Percentiles rank a stretch among this genome's conserved stretches.
Evolutionary conservation across 345 rosid genomes (phyloP).

Genomic region (Alliaria petiolata): DNA sequence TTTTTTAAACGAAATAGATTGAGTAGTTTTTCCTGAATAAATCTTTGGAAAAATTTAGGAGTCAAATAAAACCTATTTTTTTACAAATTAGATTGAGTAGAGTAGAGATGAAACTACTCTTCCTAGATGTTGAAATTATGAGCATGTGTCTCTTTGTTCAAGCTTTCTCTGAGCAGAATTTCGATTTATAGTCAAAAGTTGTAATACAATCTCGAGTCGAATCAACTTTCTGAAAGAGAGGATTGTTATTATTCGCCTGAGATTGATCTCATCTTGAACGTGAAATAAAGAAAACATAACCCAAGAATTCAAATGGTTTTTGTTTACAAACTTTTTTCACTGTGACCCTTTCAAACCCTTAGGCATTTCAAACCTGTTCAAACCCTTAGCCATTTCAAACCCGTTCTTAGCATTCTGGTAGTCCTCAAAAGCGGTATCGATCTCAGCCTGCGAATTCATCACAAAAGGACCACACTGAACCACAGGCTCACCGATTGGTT

Average conservation of each 20-base stretch:
- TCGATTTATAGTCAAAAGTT: background rate
- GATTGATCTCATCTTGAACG: slow-evolving; percentile 2
- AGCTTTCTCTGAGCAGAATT: background rate
- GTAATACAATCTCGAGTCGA: background rate
- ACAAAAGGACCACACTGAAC: slow-evolving; percentile 90
- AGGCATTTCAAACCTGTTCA: slow-evolving; percentile 84
- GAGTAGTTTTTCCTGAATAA: too few relatives aligned
- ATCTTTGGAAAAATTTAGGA: too few relatives aligned
- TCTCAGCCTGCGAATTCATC: slow-evolving; percentile 84
- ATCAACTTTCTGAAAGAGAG: background rate
- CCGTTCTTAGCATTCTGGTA: slow-evolving; percentile 68
- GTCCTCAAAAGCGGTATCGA: slow-evolving; percentile 71
- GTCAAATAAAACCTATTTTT: too few relatives aligned
- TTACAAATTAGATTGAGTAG: too few relatives aligned
- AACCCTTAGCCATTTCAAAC: slow-evolving; percentile 63
- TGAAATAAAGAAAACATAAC: background rate
- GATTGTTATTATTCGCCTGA: background rate
- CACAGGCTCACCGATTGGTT: slow-evolving; percentile 74
- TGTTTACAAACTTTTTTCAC: background rate
- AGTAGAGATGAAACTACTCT: too few relatives aligned
- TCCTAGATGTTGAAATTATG: too few relatives aligned
- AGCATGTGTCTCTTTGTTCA: background rate
- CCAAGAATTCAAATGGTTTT: background rate
- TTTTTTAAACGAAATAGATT: too few relatives aligned
- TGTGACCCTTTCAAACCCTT: slow-evolving; percentile 38